Evolutionary conservation across 805 yeast species (phyloP), one percentile per base, ranked within the genome.

Genomic region (Nakazawaea wickerhamii): DNA sequence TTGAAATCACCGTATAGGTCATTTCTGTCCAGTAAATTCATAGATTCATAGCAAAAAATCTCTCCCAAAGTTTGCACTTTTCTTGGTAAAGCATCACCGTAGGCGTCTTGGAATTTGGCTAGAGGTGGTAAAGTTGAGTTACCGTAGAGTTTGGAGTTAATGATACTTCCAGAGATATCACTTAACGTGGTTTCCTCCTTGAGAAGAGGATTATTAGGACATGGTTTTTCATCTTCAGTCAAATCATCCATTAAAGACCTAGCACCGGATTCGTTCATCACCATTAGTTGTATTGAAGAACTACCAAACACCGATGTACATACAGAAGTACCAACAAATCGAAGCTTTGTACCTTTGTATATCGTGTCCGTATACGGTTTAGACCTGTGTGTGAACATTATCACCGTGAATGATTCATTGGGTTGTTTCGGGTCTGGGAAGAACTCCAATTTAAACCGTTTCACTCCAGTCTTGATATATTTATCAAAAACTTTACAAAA

Each of bases 271-370:
- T 41, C 46, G 20, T 44, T 40, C 43, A 41, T 34, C 4, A 48
- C 31, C 47, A 46, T 40, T 17, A 48, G 17, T 43, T 47, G 43
- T 15, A 48, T 44, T 7, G 40, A 10, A 10, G 43, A 20, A 30
- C 47, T 44, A 3, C 48, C 48, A 30, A 43, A 44, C 13, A 40
- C 38, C 7, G 44, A 36, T 4, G 44, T 42, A 10, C 36, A 11
- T n/a, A 47, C 48, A 8, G 48, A 36, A 2, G 50, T 48, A 13
- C 52, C 52, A 10, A 48, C 48, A 40, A 48, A 46, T 15, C 52
- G 40, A 18, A 48, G 38, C 28, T 32, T 41, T n/a, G 50, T 47
- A 5, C 39, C 37, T 33, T 44, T 46, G 37, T 48, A 48, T 13
- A 48, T 26, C 10, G 45, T 18, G 30, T 48, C 52, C 14, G 50